A percentile compares a stretch with the other conserved stretches of the same genome.
These are phyloP conservation scores for Rosa hybrid DNA, from an alignment of 331 rosid species.

Conservation along the genomic window DNA sequence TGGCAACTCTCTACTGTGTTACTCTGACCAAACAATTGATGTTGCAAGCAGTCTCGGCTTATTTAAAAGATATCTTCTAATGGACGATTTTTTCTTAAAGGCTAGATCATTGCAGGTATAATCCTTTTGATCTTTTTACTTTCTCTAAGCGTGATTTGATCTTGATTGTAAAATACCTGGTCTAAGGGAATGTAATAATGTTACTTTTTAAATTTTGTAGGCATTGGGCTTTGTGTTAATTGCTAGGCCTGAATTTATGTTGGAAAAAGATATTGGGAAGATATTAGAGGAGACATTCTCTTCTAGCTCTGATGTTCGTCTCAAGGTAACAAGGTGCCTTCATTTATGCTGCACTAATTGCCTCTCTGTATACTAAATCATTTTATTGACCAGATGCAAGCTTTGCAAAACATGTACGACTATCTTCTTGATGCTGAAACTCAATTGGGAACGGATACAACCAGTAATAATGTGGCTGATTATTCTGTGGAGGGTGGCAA, in stretches of 20 bases:
- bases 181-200: slow-evolving; percentile 31
- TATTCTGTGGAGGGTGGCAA: slow-evolving; percentile 60
- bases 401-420: slow-evolving; percentile 85
- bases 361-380: slow-evolving; percentile 33
- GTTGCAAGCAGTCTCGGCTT: slow-evolving; percentile 57
- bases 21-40: slow-evolving; percentile 51
- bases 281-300: slow-evolving; percentile 74
- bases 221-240: slow-evolving; percentile 90
- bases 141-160: background rate
- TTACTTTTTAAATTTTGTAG: slow-evolving; percentile 50
- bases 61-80: slow-evolving; percentile 66
- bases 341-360: slow-evolving; percentile 8
- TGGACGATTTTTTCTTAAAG: slow-evolving; percentile 68
- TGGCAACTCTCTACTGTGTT: slow-evolving; percentile 64
- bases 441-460: slow-evolving; percentile 71
- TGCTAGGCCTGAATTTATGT: slow-evolving; percentile 96
- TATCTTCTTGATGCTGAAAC: slow-evolving; percentile 95
- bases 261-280: slow-evolving; percentile 82
- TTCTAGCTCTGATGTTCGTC: slow-evolving; percentile 66
- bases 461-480: slow-evolving; percentile 41
- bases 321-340: slow-evolving; percentile 60
- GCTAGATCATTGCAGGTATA: slow-evolving; percentile 89
- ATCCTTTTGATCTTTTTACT: slow-evolving; percentile 7
- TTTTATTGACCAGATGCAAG: slow-evolving; percentile 77
- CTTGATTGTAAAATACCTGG: slow-evolving; percentile 8